Base-by-base conservation (phyloP, 108 stramenopile genomes). In the Nitzschia inconspicua region DNA sequence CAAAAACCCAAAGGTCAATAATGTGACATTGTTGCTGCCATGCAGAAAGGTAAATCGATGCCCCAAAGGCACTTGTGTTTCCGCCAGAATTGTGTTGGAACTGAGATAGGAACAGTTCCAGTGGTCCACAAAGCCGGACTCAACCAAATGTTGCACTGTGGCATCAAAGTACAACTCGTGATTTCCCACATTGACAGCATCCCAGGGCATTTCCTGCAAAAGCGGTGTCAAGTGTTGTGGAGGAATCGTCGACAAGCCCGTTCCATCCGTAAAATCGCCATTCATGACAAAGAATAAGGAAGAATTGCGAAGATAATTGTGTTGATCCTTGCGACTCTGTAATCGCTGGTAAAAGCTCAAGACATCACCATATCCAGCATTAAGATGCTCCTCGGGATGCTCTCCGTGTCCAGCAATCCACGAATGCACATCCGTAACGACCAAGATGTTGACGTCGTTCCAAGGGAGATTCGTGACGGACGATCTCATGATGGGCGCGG, bases 201-300 rank as follows among this genome's bases (percentile, higher is more conserved):
- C 75, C 55, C 63, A 86, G 2, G 90, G 90, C 86, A 91, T 91
- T 9, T 68, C 57, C 52, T 82, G 49, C 39, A 91, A 48, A 29
- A 91, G 71, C 3, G 80, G 84, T 6, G 73, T 44, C 18, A 91
- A 54, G 27, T 78, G 49, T 6, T 44, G 32, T 7, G 82, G 79
- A 4, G 80, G 86, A 30, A 73, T 42, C 1, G 63, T 59, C 0
- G 66, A 61, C n/a, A 91, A 49, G 0, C 86, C 75, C 11, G 90
- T 86, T 10, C 90, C 90, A 58, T 91, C 86, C 40, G 84, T 66
- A 47, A 79, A 84, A 61, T 91, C 90, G 7, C 90, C 90, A 72
- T 93, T 93, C 75, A 83, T 85, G 25, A 93, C 83, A 72, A 93
- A 77, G 57, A 82, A 84, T 0, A 89, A 29, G 50, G 88, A 83